Base-by-base conservation (phyloP, 1,284 basidiomycete species). In the Ganoderma lingzhi region DNA sequence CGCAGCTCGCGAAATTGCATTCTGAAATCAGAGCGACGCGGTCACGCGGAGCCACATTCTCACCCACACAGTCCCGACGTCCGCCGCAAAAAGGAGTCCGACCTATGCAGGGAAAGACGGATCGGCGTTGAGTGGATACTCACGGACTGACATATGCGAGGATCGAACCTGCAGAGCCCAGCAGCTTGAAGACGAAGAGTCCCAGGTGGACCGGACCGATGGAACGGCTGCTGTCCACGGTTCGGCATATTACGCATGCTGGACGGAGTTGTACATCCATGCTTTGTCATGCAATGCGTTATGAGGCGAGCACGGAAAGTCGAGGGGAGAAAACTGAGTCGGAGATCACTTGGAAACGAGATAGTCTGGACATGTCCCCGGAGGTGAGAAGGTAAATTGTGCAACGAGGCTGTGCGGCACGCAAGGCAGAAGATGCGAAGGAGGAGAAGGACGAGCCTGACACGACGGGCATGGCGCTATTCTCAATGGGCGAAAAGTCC, bases 281-380 rank as follows among this genome's bases (percentile, higher is more conserved):
- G 65, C 48, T 66, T 66, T 67, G 66, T 67, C 66, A 67, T 62
- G 39, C 60, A 45, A 58, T 30, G 63, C 23, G 23, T 51, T 9
- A 51, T 51, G 10, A 51, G 19, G 37, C 62, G 39, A 37, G 30
- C 15, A 55, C 51, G 63, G 41, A 32, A 42, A 37, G 42, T 51
- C 6, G 55, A 55, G 30, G 14, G 51, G 23, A 23, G 45, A 51
- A 23, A 28, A 51, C 19, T 51, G 48, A 53, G 51, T 53, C 51
- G 53, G 30, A 6, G 23, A 56, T 56, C 17, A 56, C 53, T 19
- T 17, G 45, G 15, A 2, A 56, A 12, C 30, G 14, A 6, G 53
- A 32, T 8, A 9, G 53, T 35, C 30, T 56, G 30, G 32, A 3
- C 30, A 56, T 32, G 30, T 15, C 35, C 17, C 53, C 53, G 53